phyloP scores from a whole-genome alignment of 495 filamentous ascomycete genomes.

The Thermothielavioides terrestris region DNA sequence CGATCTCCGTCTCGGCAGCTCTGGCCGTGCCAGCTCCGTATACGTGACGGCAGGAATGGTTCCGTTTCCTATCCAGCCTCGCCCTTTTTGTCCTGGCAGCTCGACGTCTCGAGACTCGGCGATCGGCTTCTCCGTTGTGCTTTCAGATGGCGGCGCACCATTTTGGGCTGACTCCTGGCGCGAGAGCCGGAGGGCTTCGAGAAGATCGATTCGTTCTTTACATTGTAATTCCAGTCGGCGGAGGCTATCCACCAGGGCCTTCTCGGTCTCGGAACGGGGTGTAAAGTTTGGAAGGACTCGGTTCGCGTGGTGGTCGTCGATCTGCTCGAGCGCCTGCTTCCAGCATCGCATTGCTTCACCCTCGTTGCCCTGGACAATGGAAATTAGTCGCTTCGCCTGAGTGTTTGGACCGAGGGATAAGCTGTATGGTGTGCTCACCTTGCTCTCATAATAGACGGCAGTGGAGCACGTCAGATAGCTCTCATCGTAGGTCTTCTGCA shows the following conservation, averaged over 20 bases:
- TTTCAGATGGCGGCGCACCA: conserved; percentile 11
- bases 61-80: conserved; percentile 65
- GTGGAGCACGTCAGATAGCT: conserved; percentile 90
- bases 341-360: conserved; percentile 85
- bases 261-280: conserved; percentile 78
- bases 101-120: conserved; percentile 23
- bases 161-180: conserved; percentile 49
- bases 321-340: conserved; percentile 83
- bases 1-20: conserved; percentile 53
- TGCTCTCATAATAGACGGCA: conserved; percentile 87
- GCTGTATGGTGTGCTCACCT: conserved; percentile 44
- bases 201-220: conserved; percentile 83
- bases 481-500: conserved; percentile 98
- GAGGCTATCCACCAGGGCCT: conserved; percentile 70
- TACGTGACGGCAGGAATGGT: conserved; percentile 74
- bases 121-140: neutral
- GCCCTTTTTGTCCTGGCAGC: conserved; percentile 24
- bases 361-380: conserved; percentile 69
- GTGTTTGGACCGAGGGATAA: neutral
- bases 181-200: conserved; percentile 73
- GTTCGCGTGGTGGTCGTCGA: conserved; percentile 79
- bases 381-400: conserved; percentile 4
- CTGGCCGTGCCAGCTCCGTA: conserved; percentile 62
- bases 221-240: conserved; percentile 81
- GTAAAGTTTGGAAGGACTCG: conserved; percentile 58